Conservation (phyloP, 129 eudicot genomes). For the Tanacetum coccineum region DNA sequence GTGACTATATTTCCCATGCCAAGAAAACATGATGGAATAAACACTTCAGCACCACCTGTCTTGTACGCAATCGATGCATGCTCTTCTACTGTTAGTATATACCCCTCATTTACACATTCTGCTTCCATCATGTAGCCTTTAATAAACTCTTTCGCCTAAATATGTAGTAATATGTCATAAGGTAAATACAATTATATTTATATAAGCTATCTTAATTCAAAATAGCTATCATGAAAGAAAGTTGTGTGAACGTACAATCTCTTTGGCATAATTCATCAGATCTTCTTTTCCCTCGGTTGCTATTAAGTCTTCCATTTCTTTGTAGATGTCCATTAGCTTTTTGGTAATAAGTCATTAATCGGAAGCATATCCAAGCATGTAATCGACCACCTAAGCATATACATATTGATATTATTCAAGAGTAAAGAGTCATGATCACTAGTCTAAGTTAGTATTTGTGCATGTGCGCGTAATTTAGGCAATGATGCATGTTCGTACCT, state of each 20-base stretch:
- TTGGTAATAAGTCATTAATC: conserved; percentile 20
- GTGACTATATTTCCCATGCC: conserved; percentile 19
- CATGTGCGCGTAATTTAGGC: neutral
- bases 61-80: conserved; percentile 3
- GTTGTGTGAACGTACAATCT: conserved; percentile 10
- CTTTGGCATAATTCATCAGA: conserved; percentile 8
- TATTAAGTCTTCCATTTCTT: conserved; percentile 24
- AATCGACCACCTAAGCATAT: conserved; percentile 21
- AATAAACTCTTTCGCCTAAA: conserved; percentile 10
- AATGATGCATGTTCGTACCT: neutral
- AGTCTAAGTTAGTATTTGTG: neutral
- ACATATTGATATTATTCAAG: too few relatives aligned
- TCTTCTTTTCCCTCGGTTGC: conserved; percentile 13
- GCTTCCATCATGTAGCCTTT: conserved; percentile 24
- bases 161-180: neutral
- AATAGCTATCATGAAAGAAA: too few relatives aligned
- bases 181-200: neutral
- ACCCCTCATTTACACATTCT: conserved; percentile 22
- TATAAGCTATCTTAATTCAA: neutral
- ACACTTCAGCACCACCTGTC: neutral
- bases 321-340: conserved; percentile 3
- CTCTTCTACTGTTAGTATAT: conserved; percentile 24
- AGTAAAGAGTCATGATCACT: neutral
- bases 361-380: conserved; percentile 19
- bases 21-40: neutral